phyloP scores from a whole-genome alignment of 176 grass and related monocot genomes.

The Poa pratensis region DNA sequence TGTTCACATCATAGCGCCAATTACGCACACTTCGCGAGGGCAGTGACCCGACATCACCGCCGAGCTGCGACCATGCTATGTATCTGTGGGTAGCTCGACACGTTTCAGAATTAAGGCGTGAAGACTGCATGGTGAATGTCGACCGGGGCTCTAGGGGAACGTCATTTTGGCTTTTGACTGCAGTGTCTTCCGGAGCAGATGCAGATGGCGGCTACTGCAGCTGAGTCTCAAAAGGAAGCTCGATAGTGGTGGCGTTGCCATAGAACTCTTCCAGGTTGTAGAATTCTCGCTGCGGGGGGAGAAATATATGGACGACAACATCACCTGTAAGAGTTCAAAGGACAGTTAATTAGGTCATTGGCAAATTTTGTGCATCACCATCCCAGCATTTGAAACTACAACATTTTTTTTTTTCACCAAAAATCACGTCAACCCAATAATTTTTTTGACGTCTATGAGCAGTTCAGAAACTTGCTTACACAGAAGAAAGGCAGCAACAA shows the following conservation, averaged over 20 bases:
- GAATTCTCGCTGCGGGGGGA: conserved; percentile 78
- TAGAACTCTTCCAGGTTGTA: conserved; percentile 99
- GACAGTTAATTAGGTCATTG: not conserved
- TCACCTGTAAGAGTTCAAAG: conserved; percentile 58
- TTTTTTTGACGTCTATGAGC: not conserved
- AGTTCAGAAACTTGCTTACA: not conserved
- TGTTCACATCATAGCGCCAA: not conserved
- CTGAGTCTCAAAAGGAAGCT: conserved; percentile 82
- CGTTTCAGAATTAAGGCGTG: not conserved
- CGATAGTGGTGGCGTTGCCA: conserved; percentile 76
- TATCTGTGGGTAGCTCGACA: not conserved
- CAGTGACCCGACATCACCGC: not conserved
- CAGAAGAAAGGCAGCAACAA: not conserved
- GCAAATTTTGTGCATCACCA: not conserved
- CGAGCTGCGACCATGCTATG: not conserved
- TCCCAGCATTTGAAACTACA: not conserved
- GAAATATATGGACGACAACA: conserved; percentile 99
- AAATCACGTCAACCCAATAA: not conserved
- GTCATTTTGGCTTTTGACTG: conserved; percentile 5
- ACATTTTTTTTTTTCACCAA: not conserved
- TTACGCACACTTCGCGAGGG: not conserved
- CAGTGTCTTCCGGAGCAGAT: not conserved
- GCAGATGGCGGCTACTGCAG: conserved; percentile 23
- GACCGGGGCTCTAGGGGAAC: not conserved
- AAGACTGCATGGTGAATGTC: not conserved